Percentiles rank a stretch among this genome's conserved stretches.
Conservation (phyloP, 495 filamentous ascomycete genomes). For the Penicillium lagena region DNA sequence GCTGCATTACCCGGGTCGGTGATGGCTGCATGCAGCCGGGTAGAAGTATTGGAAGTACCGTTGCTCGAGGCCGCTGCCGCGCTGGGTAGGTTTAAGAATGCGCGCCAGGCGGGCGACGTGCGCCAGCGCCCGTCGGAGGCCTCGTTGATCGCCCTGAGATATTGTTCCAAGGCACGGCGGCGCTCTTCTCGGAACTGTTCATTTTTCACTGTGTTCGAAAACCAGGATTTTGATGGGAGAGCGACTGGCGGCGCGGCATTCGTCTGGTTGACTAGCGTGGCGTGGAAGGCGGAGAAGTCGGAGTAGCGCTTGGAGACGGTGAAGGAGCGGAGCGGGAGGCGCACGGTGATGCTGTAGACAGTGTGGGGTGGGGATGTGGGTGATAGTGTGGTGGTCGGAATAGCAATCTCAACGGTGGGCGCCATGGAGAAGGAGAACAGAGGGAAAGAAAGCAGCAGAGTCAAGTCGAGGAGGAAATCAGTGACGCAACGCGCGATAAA, state of each 20-base stretch:
- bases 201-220: constrained; percentile 69
- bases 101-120: constrained; percentile 73
- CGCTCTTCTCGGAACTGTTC: constrained; percentile 75
- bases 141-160: constrained; percentile 76
- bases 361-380: constrained; percentile 70
- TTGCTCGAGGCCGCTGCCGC: constrained; percentile 37
- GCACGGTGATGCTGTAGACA: constrained; percentile 84
- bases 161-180: constrained; percentile 67
- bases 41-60: constrained; percentile 27
- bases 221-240: constrained; percentile 80
- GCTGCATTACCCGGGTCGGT: constrained; percentile 39
- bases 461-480: no score
- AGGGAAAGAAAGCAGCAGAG: no score
- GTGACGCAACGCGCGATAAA: no score
- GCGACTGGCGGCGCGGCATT: constrained; percentile 56
- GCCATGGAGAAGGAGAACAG: constrained; percentile 46
- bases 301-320: constrained; percentile 90
- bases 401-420: constrained; percentile 70
- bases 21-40: constrained; percentile 35
- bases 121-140: constrained; percentile 76
- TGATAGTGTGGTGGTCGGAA: constrained; percentile 65
- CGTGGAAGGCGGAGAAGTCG: constrained; percentile 77
- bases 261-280: constrained; percentile 56
- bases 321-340: constrained; percentile 80
- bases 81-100: constrained; percentile 77